Base-by-base conservation (phyloP, 164 flowering plant genomes). In the Berberis vulgaris region DNA sequence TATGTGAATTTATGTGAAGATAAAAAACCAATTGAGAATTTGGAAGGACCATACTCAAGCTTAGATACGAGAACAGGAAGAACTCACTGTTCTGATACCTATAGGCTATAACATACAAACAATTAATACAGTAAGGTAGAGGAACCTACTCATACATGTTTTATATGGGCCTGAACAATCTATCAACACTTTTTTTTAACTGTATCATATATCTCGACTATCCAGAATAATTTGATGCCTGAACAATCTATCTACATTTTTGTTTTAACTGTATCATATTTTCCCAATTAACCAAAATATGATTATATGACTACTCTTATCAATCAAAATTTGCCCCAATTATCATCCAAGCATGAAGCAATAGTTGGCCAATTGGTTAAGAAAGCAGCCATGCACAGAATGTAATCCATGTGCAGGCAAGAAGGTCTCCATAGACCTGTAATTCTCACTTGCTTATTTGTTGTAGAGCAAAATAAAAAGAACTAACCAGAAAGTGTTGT, bases 401-500 rank as follows among this genome's bases (percentile, higher is more conserved):
- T 11, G 54, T 26, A 45, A 50, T 47, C 26, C 40, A 60, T 60
- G 53, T 11, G 12, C 9, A 1, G 7, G 40, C 63, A 60, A 41
- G 41, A 53, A 53, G 26, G 26, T 26, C 26, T 26, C 26, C 26
- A 26, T 26, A 26, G 44, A 40, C 39, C 62, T 41, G 12, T 43
- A 47, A 8, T 57, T 60, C 69, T 40, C 40, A 54, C 57, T 40
- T 38, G 61, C 56, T 42, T 13, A 60, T 53, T 45, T 44, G 53
- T 57, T 9, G 43, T 66, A 12, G 44, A 50, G 43, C 43, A 57
- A 8, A 50, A 1, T 2, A 43, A 59, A 41, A n/a, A 59, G 41
- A 54, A 80, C 96, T 75, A 69, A 95, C 99, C 88, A 68, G 97
- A 84, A 67, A 95, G 94, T 42, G 99, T 92, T 69, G 97, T 89